A percentile compares a stretch with the other conserved stretches of the same genome.
Evolutionary conservation across 495 filamentous ascomycete species (phyloP).

Genomic region (Cercophora sp.): DNA sequence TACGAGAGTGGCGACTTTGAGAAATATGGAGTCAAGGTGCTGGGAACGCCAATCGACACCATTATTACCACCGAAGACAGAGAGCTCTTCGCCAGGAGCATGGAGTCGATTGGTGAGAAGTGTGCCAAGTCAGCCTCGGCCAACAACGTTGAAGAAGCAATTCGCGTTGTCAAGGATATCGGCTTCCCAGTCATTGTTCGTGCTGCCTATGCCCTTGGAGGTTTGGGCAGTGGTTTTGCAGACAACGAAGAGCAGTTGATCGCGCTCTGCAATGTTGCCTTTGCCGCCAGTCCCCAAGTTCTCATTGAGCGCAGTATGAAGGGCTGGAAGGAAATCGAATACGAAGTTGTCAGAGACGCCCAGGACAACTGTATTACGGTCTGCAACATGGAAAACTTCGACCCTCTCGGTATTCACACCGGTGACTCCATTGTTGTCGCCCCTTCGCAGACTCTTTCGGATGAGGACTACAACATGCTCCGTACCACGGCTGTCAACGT

Average conservation of each 20-base stretch:
- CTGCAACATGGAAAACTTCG: constrained; percentile 99
- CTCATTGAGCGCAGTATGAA: constrained; percentile 98
- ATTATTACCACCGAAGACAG: constrained; percentile 98
- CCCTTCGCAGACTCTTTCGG: constrained; percentile 88
- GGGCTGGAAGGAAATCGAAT: constrained; percentile 99
- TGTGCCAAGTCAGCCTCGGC: constrained; percentile 96
- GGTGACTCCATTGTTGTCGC: constrained; percentile 98
- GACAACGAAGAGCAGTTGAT: constrained; percentile 81
- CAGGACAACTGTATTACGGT: constrained; percentile 99
- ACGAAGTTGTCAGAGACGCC: constrained; percentile 94
- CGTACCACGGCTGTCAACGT: constrained; percentile 98
- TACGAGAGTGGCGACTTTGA: constrained; percentile 98
- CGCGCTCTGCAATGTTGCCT: constrained; percentile 90
- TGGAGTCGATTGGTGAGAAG: constrained; percentile 97
- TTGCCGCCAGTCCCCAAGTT: constrained; percentile 92
- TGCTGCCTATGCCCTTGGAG: constrained; percentile 93
- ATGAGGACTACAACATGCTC: constrained; percentile 99
- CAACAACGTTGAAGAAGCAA: constrained; percentile 77
- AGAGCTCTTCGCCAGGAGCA: constrained; percentile 93
- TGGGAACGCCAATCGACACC: constrained; percentile 94
- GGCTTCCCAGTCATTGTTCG: constrained; percentile 96
- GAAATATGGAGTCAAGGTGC: constrained; percentile 80
- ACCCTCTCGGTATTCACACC: constrained; percentile 96
- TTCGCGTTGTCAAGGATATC: constrained; percentile 79
- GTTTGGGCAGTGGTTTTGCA: constrained; percentile 92